Evolutionary conservation across 306 rosid species (phyloP).

Genomic region (Dalbergia cultrata): DNA sequence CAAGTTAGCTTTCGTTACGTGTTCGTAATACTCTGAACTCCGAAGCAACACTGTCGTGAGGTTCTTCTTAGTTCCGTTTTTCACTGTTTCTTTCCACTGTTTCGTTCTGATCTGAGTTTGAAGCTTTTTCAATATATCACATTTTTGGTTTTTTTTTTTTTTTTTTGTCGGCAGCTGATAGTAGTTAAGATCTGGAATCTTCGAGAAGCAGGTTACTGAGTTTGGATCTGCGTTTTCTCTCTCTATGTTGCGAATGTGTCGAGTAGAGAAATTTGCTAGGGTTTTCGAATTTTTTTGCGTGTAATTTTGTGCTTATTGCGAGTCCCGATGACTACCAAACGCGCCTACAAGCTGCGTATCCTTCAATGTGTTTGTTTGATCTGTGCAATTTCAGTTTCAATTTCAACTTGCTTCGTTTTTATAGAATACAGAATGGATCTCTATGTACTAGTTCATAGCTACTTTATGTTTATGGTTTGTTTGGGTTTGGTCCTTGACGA

Average conservation of each 20-base stretch:
- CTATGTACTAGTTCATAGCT: not conserved
- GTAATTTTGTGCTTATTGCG: not conserved
- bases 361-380: slow-evolving; percentile 55
- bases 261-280: slow-evolving; percentile 48
- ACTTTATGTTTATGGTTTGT: slow-evolving; percentile 19
- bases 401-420: not conserved
- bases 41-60: slow-evolving; percentile 39
- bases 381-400: slow-evolving; percentile 5
- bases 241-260: slow-evolving; percentile 49
- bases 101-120: slow-evolving; percentile 28
- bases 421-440: slow-evolving; percentile 32
- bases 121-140: not conserved
- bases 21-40: slow-evolving; percentile 33
- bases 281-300: slow-evolving; percentile 40
- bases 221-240: not conserved
- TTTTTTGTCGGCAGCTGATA: slow-evolving; percentile 26
- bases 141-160: slow-evolving; percentile 5
- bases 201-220: slow-evolving; percentile 6
- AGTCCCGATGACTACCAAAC: slow-evolving; percentile 88
- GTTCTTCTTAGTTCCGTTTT: slow-evolving; percentile 36
- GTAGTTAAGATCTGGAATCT: slow-evolving; percentile 51
- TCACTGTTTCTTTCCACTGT: slow-evolving; percentile 16
- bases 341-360: slow-evolving; percentile 99
- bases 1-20: slow-evolving; percentile 29
- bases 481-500: slow-evolving; percentile 69